phyloP scores from a whole-genome alignment of 2,329 filamentous ascomycete genomes.

The Epichloe sp. region DNA sequence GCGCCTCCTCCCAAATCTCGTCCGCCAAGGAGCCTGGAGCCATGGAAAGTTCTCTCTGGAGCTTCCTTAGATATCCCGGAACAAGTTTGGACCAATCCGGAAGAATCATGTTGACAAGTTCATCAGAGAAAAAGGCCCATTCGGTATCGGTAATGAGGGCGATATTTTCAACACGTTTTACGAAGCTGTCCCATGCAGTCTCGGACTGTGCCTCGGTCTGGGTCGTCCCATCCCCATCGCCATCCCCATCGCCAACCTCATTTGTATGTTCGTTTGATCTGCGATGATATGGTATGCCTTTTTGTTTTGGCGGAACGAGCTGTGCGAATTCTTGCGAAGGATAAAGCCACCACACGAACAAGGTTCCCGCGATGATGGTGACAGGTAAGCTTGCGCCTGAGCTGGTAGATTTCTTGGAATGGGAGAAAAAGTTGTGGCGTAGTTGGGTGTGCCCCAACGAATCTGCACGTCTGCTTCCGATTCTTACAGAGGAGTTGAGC shows the following conservation, averaged over 20 bases:
- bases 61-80: conserved; percentile 64
- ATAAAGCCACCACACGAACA: conserved; percentile 31
- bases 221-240: conserved; percentile 9
- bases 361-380: conserved; percentile 21
- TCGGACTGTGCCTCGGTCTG: conserved; percentile 14
- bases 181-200: conserved; percentile 35
- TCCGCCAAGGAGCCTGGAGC: conserved; percentile 77
- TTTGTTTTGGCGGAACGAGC: conserved; percentile 14
- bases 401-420: neutral
- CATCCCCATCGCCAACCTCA: conserved; percentile 8
- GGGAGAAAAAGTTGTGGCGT: conserved; percentile 2
- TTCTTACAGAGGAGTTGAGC: neutral
- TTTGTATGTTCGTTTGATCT: neutral
- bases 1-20: conserved; percentile 86
- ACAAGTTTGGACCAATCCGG: conserved; percentile 72
- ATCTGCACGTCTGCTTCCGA: neutral
- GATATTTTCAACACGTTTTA: conserved; percentile 37
- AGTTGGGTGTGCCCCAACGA: neutral
- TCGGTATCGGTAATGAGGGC: conserved; percentile 40
- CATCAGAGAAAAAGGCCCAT: conserved; percentile 41
- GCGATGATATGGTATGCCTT: neutral
- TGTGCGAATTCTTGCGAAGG: conserved; percentile 29
- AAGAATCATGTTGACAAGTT: conserved; percentile 56
- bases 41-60: conserved; percentile 80
- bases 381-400: conserved; percentile 14